Conservation (phyloP, 257 asterid genomes). For the Gentiana macrophylla region DNA sequence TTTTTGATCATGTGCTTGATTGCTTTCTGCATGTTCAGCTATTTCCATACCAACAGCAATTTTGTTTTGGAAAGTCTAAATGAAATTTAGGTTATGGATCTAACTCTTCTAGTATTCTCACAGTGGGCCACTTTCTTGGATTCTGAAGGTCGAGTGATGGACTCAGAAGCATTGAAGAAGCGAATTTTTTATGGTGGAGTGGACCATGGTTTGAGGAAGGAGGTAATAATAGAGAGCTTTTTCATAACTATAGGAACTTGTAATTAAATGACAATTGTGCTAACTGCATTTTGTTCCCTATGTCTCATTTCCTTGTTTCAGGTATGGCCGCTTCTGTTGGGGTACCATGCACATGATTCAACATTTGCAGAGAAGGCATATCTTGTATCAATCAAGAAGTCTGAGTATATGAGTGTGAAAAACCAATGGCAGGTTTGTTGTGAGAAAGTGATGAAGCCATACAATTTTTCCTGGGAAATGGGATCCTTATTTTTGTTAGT, state of each 20-base stretch:
- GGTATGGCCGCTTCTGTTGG: constrained; percentile 89
- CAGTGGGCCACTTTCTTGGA: constrained; percentile 89
- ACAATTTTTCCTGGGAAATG: background rate
- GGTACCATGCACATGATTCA: constrained; percentile 68
- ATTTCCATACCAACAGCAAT: background rate
- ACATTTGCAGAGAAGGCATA: constrained; percentile 90
- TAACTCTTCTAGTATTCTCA: constrained; percentile 19
- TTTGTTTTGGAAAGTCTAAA: background rate
- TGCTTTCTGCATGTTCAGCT: too few relatives aligned
- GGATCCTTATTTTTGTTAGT: background rate
- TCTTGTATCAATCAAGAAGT: constrained; percentile 53
- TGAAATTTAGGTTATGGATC: constrained; percentile 8
- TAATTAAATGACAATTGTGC: too few relatives aligned
- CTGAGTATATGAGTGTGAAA: constrained; percentile 77
- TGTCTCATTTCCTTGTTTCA: constrained; percentile 18
- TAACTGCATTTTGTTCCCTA: constrained; percentile 1
- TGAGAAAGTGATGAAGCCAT: background rate
- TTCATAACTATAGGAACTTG: too few relatives aligned
- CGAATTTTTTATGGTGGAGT: constrained; percentile 91
- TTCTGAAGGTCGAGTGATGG: constrained; percentile 76
- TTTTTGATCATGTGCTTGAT: too few relatives aligned
- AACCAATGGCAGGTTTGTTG: constrained; percentile 88
- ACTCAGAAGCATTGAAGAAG: constrained; percentile 55
- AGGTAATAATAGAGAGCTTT: constrained; percentile 30
- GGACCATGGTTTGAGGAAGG: constrained; percentile 65